A percentile compares a stretch with the other conserved stretches of the same genome.
Evolutionary conservation across 306 rosid genomes (phyloP).

Genomic region (apple (Malus domestica)): DNA sequence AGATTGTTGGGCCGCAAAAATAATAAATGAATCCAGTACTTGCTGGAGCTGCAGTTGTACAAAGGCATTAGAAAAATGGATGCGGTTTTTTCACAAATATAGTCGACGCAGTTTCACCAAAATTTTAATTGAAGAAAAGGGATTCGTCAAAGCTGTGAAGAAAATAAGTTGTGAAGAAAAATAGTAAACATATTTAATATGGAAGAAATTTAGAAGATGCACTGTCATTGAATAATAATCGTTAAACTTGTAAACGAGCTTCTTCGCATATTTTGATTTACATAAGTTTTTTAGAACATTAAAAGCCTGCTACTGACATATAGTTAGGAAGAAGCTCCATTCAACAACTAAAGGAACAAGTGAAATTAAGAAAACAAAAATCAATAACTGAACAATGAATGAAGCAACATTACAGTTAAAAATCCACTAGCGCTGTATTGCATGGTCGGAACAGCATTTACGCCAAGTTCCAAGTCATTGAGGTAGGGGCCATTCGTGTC

Average conservation of each 20-base stretch:
- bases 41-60: conserved; percentile 80
- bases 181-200: not conserved
- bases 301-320: not conserved
- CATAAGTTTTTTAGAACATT: not conserved
- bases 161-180: not conserved
- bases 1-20: conserved; percentile 67
- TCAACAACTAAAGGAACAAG: not conserved
- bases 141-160: not conserved
- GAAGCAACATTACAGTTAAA: conserved; percentile 63
- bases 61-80: conserved; percentile 17
- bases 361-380: not conserved
- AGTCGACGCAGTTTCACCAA: not conserved
- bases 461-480: conserved; percentile 80
- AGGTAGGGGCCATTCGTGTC: conserved; percentile 89
- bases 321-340: not conserved
- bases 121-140: not conserved
- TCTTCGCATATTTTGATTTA: too few species aligned
- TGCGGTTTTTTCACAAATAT: not conserved
- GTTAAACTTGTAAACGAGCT: not conserved
- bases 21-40: conserved; percentile 76
- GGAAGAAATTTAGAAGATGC: not conserved
- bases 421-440: conserved; percentile 96
- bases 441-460: conserved; percentile 68
- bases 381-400: conserved; percentile 16
- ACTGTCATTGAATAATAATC: not conserved